Conservation (phyloP, 257 asterid genomes). For the Salvia splendens region DNA sequence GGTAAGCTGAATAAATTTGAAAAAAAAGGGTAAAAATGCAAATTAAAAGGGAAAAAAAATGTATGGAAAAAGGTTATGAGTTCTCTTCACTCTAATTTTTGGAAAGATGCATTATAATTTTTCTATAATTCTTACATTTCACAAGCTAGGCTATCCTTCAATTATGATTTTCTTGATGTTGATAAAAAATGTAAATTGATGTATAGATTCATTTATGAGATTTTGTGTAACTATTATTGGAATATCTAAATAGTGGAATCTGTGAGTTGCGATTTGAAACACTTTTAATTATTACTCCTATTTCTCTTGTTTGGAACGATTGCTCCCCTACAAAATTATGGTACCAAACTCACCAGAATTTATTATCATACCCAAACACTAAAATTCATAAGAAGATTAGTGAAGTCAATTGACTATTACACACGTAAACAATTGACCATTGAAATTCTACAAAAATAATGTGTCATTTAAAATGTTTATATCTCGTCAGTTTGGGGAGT, state of each 20-base stretch:
- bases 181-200: conserved; percentile 36
- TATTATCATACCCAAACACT: too few species aligned
- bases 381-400: too few species aligned
- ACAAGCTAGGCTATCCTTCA: too few species aligned
- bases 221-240: background rate
- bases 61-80: background rate
- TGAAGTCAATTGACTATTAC: too few species aligned
- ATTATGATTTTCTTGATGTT: background rate
- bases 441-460: too few species aligned
- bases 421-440: too few species aligned
- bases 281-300: too few species aligned
- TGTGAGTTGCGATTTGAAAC: background rate
- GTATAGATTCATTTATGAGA: conserved; percentile 21
- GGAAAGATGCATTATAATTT: background rate
- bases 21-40: background rate
- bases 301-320: too few species aligned
- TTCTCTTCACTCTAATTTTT: background rate
- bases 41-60: background rate
- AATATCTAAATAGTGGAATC: background rate
- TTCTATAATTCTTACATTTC: background rate
- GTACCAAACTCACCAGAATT: too few species aligned
- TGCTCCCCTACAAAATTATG: too few species aligned
- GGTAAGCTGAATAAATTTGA: conserved; percentile 21
- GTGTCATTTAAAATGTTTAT: too few species aligned
- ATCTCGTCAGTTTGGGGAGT: background rate